Conservation (phyloP, 352 stramenopile genomes). For the Phytophthora melonis region DNA sequence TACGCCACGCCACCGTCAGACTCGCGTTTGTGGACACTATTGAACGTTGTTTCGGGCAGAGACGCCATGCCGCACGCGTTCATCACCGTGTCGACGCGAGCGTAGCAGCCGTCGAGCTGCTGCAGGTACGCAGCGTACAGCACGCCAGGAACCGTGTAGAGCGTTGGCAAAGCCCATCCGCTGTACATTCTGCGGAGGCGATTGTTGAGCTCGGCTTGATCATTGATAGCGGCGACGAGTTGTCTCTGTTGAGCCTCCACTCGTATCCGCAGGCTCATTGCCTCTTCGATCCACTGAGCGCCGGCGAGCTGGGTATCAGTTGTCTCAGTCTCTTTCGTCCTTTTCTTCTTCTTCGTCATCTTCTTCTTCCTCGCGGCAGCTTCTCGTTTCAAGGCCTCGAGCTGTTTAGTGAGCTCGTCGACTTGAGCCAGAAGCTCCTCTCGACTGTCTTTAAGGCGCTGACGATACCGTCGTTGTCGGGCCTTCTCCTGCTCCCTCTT, state of each 20-base stretch:
- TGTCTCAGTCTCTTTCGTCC: not conserved
- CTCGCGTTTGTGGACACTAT: slow-evolving; percentile 12
- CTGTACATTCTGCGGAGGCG: not conserved
- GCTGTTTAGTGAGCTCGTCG: not conserved
- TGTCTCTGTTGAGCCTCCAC: slow-evolving; percentile 26
- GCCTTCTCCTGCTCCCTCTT: slow-evolving; percentile 29
- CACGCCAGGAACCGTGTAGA: slow-evolving; percentile 1
- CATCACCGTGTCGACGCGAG: slow-evolving; percentile 22
- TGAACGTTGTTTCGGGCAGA: slow-evolving; percentile 17
- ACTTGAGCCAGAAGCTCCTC: slow-evolving; percentile 19
- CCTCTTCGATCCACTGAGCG: slow-evolving; percentile 7
- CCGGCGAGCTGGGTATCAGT: not conserved
- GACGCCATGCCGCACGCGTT: slow-evolving; percentile 10
- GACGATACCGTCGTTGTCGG: slow-evolving; percentile 30
- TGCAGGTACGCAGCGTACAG: slow-evolving; percentile 28
- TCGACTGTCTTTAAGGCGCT: slow-evolving; percentile 18
- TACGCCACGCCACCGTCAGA: slow-evolving; percentile 14
- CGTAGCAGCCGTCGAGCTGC: slow-evolving; percentile 33
- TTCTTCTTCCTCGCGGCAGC: no score
- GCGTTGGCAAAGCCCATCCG: no score
- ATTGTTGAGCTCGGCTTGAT: slow-evolving; percentile 23
- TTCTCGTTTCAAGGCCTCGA: no score
- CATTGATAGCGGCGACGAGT: slow-evolving; percentile 13
- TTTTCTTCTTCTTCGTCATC: not conserved
- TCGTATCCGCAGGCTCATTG: not conserved